Percentiles rank a stretch among this genome's conserved stretches.
Conservation (phyloP, 1,139 yeast species). For the Meyerozyma athensensis region DNA sequence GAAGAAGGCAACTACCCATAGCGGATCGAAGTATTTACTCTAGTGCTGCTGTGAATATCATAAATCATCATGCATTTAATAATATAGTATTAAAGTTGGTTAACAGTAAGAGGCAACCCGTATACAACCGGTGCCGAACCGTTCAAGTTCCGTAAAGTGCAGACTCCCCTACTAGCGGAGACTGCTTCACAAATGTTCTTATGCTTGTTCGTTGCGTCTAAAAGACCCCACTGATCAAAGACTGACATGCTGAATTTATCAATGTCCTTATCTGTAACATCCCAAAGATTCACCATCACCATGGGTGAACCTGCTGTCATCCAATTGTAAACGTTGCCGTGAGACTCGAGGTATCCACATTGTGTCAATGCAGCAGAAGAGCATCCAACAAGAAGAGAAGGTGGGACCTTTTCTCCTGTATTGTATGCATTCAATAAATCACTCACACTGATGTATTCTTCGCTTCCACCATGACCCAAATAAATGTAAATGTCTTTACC, state of each 20-base stretch:
- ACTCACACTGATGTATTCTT: conserved; percentile 57
- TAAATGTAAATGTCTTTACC: conserved; percentile 56
- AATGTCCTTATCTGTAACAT: conserved; percentile 93
- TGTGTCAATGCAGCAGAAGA: conserved; percentile 71
- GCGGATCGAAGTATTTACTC: neutral
- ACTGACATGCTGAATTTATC: conserved; percentile 66
- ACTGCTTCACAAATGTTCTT: conserved; percentile 48
- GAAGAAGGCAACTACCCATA: conserved; percentile 27
- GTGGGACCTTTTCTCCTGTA: conserved; percentile 42
- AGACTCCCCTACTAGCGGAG: conserved; percentile 48
- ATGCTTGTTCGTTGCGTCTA: conserved; percentile 14
- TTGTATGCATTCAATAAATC: conserved; percentile 20
- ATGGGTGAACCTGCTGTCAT: conserved; percentile 76
- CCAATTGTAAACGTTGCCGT: conserved; percentile 75
- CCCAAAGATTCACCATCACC: conserved; percentile 89
- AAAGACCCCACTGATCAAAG: conserved; percentile 60
- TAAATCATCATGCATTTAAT: neutral
- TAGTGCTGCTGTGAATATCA: neutral
- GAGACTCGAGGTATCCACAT: conserved; percentile 63
- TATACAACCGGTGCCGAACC: conserved; percentile 82
- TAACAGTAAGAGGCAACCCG: conserved; percentile 56
- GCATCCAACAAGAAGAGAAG: conserved; percentile 82
- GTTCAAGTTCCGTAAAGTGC: conserved; percentile 62
- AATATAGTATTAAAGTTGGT: neutral
- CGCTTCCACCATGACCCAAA: conserved; percentile 96